These are phyloP conservation scores for Batrachochytrium dendrobatidis DNA, from an alignment of 371 early-diverging fungal species.

Conservation along the genomic window DNA sequence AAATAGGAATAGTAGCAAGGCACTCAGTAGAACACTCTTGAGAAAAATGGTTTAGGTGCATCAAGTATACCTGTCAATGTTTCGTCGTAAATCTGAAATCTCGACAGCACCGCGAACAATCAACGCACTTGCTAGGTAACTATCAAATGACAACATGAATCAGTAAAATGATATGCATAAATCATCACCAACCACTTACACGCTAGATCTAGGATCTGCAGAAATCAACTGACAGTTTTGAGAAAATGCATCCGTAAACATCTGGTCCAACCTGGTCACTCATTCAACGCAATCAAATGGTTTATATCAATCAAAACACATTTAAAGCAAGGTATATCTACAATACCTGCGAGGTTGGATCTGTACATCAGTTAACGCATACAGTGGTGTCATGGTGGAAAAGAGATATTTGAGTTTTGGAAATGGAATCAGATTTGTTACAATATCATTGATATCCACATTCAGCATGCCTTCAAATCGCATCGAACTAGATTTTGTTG, in stretches of 20 bases:
- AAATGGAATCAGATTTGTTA: conserved; percentile 69
- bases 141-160: conserved; percentile 5
- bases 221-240: conserved; percentile 54
- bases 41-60: neutral
- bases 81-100: conserved; percentile 44
- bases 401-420: conserved; percentile 44
- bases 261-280: conserved; percentile 44
- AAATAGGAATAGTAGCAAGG: neutral
- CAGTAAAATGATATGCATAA: neutral
- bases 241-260: conserved; percentile 55
- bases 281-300: conserved; percentile 4
- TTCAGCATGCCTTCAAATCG: conserved; percentile 63
- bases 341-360: conserved; percentile 14
- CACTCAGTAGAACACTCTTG: neutral
- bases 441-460: conserved; percentile 70
- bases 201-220: conserved; percentile 46
- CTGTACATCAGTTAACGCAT: conserved; percentile 25
- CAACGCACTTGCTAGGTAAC: conserved; percentile 45
- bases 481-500: conserved; percentile 42
- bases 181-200: conserved; percentile 30
- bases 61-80: conserved; percentile 35
- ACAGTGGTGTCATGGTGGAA: conserved; percentile 42
- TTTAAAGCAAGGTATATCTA: neutral
- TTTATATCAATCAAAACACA: neutral
- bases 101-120: conserved; percentile 39